Percentiles rank a stretch among this genome's conserved stretches.
phyloP scores from a whole-genome alignment of 345 rosid species.

The Raphanus sativus region DNA sequence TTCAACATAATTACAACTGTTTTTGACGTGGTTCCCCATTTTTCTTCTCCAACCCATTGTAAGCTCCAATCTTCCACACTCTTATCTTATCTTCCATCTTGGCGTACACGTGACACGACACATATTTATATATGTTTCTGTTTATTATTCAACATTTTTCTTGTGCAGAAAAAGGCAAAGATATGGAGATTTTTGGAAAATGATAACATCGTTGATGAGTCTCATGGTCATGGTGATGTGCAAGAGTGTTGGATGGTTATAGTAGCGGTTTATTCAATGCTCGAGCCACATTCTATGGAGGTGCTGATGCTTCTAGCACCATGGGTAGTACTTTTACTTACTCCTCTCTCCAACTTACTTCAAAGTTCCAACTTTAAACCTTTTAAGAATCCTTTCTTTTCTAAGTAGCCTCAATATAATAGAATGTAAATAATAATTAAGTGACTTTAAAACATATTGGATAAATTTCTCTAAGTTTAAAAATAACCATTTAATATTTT shows the following conservation, averaged over 20 bases:
- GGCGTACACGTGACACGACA: background rate
- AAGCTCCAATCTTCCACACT: constrained; percentile 7
- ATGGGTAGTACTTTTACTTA: constrained; percentile 48
- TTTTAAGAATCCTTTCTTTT: background rate
- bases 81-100: background rate
- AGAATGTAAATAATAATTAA: background rate
- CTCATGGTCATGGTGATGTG: constrained; percentile 15
- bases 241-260: constrained; percentile 39
- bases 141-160: background rate
- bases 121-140: background rate
- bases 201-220: constrained; percentile 23
- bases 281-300: constrained; percentile 76
- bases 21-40: background rate
- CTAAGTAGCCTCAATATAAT: background rate
- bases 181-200: constrained; percentile 26
- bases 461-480: background rate
- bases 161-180: constrained; percentile 10
- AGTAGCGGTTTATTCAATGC: constrained; percentile 62
- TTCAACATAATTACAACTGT: background rate
- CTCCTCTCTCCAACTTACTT: constrained; percentile 5
- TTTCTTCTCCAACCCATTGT: constrained; percentile 21
- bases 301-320: constrained; percentile 81
- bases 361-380: background rate
- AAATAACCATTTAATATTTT: background rate
- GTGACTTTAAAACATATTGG: background rate